Percentiles rank a stretch among this genome's conserved stretches.
phyloP scores from a whole-genome alignment of 2,329 filamentous ascomycete genomes.

The Hymenoscyphus salicellus region DNA sequence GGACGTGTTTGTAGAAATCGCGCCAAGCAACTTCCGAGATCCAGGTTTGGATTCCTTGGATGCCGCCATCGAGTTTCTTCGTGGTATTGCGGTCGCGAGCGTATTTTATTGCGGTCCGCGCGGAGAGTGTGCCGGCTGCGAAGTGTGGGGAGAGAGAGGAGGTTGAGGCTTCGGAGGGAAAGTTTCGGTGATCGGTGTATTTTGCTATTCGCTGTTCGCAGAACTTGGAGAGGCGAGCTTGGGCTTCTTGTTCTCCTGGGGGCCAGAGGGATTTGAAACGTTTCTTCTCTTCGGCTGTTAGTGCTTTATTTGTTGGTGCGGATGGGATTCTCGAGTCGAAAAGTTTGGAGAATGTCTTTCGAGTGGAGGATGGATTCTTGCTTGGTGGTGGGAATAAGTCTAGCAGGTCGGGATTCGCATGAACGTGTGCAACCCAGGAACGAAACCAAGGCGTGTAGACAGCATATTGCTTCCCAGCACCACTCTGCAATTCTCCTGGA shows the following conservation, averaged over 20 bases:
- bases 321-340: slow-evolving; percentile 61
- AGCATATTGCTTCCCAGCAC: slow-evolving; percentile 73
- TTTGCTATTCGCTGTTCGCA: slow-evolving; percentile 58
- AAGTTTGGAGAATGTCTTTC: slow-evolving; percentile 49
- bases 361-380: slow-evolving; percentile 48
- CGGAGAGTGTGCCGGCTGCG: slow-evolving; percentile 64
- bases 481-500: slow-evolving; percentile 65
- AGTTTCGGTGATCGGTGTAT: slow-evolving; percentile 65
- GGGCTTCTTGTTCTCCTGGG: slow-evolving; percentile 71
- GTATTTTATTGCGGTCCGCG: slow-evolving; percentile 62
- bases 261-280: slow-evolving; percentile 64
- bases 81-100: slow-evolving; percentile 63
- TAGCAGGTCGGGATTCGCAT: slow-evolving; percentile 65
- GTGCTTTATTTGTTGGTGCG: slow-evolving; percentile 59
- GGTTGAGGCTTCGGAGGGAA: slow-evolving; percentile 61
- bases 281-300: slow-evolving; percentile 57
- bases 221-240: slow-evolving; percentile 62
- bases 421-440: slow-evolving; percentile 70
- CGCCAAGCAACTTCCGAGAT: slow-evolving; percentile 83
- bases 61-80: slow-evolving; percentile 64
- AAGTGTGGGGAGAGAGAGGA: slow-evolving; percentile 71
- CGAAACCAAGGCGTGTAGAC: slow-evolving; percentile 84
- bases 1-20: slow-evolving; percentile 83
- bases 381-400: slow-evolving; percentile 57
- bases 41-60: slow-evolving; percentile 67